phyloP scores from a whole-genome alignment of 495 filamentous ascomycete species.

The Bombardia bombarda region DNA sequence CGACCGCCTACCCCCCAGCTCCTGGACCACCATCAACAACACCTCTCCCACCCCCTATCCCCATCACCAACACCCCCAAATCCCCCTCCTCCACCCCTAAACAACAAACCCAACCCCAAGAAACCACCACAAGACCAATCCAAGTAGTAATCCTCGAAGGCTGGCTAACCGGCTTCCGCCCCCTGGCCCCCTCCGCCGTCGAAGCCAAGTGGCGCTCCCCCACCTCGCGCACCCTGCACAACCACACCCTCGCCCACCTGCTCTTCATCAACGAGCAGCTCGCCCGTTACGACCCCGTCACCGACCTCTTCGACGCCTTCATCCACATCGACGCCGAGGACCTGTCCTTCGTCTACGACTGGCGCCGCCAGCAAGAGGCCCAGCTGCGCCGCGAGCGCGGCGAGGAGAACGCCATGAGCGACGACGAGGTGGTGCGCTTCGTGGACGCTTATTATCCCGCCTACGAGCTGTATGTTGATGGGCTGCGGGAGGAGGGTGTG shows the following conservation, averaged over 20 bases:
- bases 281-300: conserved; percentile 61
- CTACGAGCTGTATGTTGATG: conserved; percentile 67
- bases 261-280: conserved; percentile 65
- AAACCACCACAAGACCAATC: conserved; percentile 19
- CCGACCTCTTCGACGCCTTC: conserved; percentile 68
- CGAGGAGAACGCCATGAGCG: conserved; percentile 72
- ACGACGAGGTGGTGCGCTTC: conserved; percentile 42
- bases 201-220: conserved; percentile 47
- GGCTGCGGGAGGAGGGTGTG: conserved; percentile 50
- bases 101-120: no score
- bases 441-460: conserved; percentile 53
- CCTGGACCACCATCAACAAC: conserved; percentile 60
- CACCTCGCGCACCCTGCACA: conserved; percentile 33
- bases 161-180: conserved; percentile 84
- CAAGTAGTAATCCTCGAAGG: conserved; percentile 80
- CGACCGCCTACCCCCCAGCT: conserved; percentile 54
- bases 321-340: conserved; percentile 84
- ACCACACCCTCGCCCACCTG: conserved; percentile 59
- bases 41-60: no score
- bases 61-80: no score
- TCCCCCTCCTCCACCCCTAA: no score
- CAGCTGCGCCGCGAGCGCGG: conserved; percentile 48
- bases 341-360: conserved; percentile 71
- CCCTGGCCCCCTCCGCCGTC: conserved; percentile 48
- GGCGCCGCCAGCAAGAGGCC: conserved; percentile 77